These are phyloP conservation scores for Strobilomyces dryophilus DNA, from an alignment of 768 basidiomycete genomes.

Conservation along the genomic window DNA sequence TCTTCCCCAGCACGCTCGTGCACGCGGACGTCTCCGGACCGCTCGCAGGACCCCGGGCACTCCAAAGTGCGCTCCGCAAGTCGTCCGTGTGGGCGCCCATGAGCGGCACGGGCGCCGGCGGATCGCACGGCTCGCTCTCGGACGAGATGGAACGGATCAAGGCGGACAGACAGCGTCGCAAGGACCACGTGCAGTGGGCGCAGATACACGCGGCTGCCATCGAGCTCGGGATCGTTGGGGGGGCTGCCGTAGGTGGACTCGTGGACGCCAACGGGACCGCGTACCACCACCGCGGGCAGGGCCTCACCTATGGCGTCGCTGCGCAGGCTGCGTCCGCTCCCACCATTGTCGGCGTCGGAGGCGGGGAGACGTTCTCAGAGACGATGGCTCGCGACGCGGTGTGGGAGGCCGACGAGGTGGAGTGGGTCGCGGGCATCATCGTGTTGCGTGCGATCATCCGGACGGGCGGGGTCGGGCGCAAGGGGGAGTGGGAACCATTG, in stretches of 20 bases:
- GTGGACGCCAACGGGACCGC: neutral
- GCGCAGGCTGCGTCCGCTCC: neutral
- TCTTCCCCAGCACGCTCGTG: slow-evolving; percentile 43
- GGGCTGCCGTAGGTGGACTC: neutral
- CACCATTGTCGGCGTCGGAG: slow-evolving; percentile 1
- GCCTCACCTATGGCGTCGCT: slow-evolving; percentile 38
- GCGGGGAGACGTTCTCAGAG: slow-evolving; percentile 48
- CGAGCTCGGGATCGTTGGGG: slow-evolving; percentile 48
- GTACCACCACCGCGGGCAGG: slow-evolving; percentile 31
- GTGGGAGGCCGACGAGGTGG: slow-evolving; percentile 64
- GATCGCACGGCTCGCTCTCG: slow-evolving; percentile 34
- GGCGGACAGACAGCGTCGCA: slow-evolving; percentile 53
- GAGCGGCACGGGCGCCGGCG: neutral
- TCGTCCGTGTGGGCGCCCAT: slow-evolving; percentile 50
- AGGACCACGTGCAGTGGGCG: slow-evolving; percentile 65
- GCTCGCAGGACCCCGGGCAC: slow-evolving; percentile 50
- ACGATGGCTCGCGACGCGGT: slow-evolving; percentile 62
- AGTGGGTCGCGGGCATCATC: slow-evolving; percentile 64
- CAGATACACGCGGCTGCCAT: slow-evolving; percentile 62
- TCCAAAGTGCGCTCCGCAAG: slow-evolving; percentile 58
- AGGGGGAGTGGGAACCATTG: slow-evolving; percentile 52
- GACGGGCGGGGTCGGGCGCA: slow-evolving; percentile 45
- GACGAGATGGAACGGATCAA: slow-evolving; percentile 66
- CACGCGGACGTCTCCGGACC: slow-evolving; percentile 57
- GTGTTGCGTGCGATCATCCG: slow-evolving; percentile 56